Conservation (phyloP, 768 basidiomycete genomes). For the Paxillus ammoniavirescens region DNA sequence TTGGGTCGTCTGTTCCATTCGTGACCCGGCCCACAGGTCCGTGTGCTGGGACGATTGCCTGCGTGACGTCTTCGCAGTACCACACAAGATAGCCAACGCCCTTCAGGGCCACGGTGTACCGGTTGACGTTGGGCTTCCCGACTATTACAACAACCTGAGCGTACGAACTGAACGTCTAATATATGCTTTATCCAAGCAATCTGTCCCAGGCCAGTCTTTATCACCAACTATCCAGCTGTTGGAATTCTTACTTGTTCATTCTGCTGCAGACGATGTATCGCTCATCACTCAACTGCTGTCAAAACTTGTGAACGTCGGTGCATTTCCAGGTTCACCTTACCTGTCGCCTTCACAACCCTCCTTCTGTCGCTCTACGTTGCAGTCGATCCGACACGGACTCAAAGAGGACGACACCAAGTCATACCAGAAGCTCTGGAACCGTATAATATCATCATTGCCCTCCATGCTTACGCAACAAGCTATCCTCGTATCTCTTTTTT, state of each 20-base stretch:
- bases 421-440: constrained; percentile 54
- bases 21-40: constrained; percentile 25
- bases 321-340: constrained; percentile 56
- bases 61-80: constrained; percentile 60
- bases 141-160: constrained; percentile 55
- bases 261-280: constrained; percentile 30
- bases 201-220: constrained; percentile 40
- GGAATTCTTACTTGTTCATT: constrained; percentile 28
- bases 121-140: constrained; percentile 48
- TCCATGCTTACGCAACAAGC: constrained; percentile 54
- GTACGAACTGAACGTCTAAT: constrained; percentile 54
- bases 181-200: constrained; percentile 37
- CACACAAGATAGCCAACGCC: constrained; percentile 78
- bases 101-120: constrained; percentile 48
- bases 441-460: constrained; percentile 44
- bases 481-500: constrained; percentile 58
- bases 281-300: constrained; percentile 52
- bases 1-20: constrained; percentile 41
- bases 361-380: constrained; percentile 58
- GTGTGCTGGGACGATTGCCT: constrained; percentile 78
- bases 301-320: constrained; percentile 67
- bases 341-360: constrained; percentile 61
- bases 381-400: constrained; percentile 46
- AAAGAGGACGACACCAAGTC: constrained; percentile 13
- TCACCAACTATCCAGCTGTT: constrained; percentile 1